These are phyloP conservation scores for Coccomyxa sp. DNA, from an alignment of 139 green algal genomes.

Conservation along the genomic window DNA sequence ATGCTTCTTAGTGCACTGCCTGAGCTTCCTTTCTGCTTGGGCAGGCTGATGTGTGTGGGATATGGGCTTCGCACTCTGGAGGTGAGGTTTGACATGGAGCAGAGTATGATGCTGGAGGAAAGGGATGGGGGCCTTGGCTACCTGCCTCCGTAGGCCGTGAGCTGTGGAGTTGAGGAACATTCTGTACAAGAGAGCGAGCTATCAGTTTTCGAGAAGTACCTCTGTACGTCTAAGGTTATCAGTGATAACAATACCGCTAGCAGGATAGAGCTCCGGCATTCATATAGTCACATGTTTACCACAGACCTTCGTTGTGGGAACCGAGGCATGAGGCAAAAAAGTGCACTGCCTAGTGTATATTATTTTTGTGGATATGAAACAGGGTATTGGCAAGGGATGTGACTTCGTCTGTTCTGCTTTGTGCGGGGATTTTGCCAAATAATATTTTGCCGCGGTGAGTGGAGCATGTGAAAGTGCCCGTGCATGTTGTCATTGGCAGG, in stretches of 20 bases:
- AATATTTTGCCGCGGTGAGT: too few relatives aligned
- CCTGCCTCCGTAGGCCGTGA: neutral
- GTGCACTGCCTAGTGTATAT: too few relatives aligned
- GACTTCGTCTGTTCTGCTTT: too few relatives aligned
- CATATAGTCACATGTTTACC: too few relatives aligned
- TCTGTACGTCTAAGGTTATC: neutral
- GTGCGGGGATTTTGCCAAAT: too few relatives aligned
- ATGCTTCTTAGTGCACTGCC: neutral
- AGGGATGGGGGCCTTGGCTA: neutral
- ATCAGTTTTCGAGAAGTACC: neutral
- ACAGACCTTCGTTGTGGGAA: too few relatives aligned
- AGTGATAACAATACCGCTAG: neutral
- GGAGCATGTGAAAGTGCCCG: too few relatives aligned
- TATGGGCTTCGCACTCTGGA: neutral
- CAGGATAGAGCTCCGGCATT: neutral
- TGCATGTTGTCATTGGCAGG: too few relatives aligned
- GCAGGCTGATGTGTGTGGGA: neutral
- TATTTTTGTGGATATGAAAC: too few relatives aligned
- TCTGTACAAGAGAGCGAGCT: neutral
- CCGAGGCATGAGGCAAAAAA: too few relatives aligned
- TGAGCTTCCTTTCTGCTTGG: neutral
- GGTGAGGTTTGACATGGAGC: neutral
- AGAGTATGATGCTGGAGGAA: neutral
- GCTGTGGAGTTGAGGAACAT: too few relatives aligned
- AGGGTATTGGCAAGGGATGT: too few relatives aligned